Evolutionary conservation across 2,329 filamentous ascomycete species (phyloP), one percentile per base, ranked within the genome.

Genomic region (Nothophaeocryptopus gaeumannii): DNA sequence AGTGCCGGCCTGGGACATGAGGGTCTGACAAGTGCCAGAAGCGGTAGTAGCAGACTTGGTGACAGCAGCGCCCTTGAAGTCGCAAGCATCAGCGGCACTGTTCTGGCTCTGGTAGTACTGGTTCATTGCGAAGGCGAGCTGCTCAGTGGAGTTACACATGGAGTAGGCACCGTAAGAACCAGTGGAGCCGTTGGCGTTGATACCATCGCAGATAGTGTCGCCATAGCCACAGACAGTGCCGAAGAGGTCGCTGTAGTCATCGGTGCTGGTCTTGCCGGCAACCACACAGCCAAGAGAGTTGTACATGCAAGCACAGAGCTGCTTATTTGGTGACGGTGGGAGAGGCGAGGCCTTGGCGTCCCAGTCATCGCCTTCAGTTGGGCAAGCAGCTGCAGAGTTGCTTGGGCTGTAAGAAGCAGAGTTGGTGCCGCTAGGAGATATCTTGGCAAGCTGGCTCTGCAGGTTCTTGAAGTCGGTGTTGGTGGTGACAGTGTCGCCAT

Each of bases 221-320:
- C 67, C 64, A 38, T 72, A 64, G 48, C 82, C 85, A 72, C 88
- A 93, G 70, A 92, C 80, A 69, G 74, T 83, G 67, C 76, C 77
- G 71, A 97, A 97, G 60, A 93, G 79, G 12, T 78, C 73, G 42
- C 79, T 81, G 63, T 82, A 86, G 49, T 82, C 73, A 46, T 83
- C 76, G 42, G 74, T 68, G 56, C 78, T 73, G 16, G 89, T 73
- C 61, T 72, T 70, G 39, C 77, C 70, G 39, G 79, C 75, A 53
- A 89, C 82, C 26, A 80, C 78, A 74, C 93, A 99, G 51, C 75
- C 74, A 50, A 95, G 75, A 38, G 82, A 83, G 57, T 81, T 75
- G 69, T 81, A 79, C 88, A 96, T 96, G 81, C 93, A 99, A 50
- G 78, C 71, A 79, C 93, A 99, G 39, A 95, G 83, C 38, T 82